A percentile compares a stretch with the other conserved stretches of the same genome.
Evolutionary conservation across 1,284 basidiomycete genomes (phyloP).

Genomic region (Rhodotorula sp.): DNA sequence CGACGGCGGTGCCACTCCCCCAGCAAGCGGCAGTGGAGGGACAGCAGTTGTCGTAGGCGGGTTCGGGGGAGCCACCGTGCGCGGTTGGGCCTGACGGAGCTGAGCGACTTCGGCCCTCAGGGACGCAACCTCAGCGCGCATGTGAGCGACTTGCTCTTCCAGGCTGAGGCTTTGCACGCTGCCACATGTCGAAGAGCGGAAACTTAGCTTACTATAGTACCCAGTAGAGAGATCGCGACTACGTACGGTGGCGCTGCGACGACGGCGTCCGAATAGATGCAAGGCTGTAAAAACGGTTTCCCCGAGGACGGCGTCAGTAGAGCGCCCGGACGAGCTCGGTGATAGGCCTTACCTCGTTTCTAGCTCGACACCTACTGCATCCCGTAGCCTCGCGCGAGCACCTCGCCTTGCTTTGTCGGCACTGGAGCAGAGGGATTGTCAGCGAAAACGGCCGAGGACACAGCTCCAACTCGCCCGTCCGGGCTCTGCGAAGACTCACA

Average conservation of each 20-base stretch:
- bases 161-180: not conserved
- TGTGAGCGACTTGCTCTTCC: not conserved
- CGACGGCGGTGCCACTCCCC: no score
- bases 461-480: no score
- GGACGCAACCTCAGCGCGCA: not conserved
- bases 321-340: no score
- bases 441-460: no score
- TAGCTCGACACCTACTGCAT: conserved; percentile 6
- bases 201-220: not conserved
- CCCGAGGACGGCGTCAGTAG: not conserved
- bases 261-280: conserved; percentile 6
- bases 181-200: not conserved
- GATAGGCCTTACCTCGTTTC: not conserved
- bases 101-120: not conserved
- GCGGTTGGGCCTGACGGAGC: not conserved
- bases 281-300: not conserved
- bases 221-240: not conserved
- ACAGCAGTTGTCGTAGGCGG: no score
- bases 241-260: not conserved
- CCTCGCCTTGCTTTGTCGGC: conserved; percentile 5
- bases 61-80: no score
- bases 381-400: conserved; percentile 8
- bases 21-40: no score
- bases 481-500: not conserved
- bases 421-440: not conserved